Percentiles rank a stretch among this genome's conserved stretches.
Evolutionary conservation across 2,329 filamentous ascomycete species (phyloP).

Genomic region (Talaromyces atroroseus): DNA sequence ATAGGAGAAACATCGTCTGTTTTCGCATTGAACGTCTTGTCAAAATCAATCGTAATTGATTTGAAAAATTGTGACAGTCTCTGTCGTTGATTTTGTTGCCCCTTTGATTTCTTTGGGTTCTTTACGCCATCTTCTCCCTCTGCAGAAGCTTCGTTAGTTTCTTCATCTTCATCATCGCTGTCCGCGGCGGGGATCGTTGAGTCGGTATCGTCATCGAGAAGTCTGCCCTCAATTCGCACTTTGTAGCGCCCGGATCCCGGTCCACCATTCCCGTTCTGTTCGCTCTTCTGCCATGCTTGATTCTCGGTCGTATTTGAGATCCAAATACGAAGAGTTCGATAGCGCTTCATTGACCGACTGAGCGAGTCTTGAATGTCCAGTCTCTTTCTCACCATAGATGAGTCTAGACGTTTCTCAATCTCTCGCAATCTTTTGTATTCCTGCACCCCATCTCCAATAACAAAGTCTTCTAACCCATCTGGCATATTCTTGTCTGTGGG

Average conservation of each 20-base stretch:
- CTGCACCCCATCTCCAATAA: constrained; percentile 74
- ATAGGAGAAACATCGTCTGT: constrained; percentile 48
- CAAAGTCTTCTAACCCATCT: constrained; percentile 76
- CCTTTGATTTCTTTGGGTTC: constrained; percentile 24
- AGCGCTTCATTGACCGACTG: constrained; percentile 68
- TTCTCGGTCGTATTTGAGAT: constrained; percentile 91
- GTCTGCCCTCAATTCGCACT: constrained; percentile 83
- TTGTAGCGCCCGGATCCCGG: constrained; percentile 54
- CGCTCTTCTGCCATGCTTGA: constrained; percentile 87
- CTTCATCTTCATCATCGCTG: constrained; percentile 41
- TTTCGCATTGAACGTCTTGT: constrained; percentile 36
- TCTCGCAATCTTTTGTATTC: constrained; percentile 81
- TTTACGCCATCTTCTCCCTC: constrained; percentile 56
- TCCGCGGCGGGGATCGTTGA: constrained; percentile 47
- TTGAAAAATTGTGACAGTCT: constrained; percentile 49
- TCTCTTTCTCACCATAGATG: constrained; percentile 88
- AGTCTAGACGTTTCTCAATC: constrained; percentile 81
- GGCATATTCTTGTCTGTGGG: constrained; percentile 94
- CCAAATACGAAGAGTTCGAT: constrained; percentile 85
- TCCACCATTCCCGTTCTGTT: constrained; percentile 64
- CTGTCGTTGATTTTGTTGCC: constrained; percentile 27
- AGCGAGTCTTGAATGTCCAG: constrained; percentile 82
- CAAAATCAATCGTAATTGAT: constrained; percentile 48
- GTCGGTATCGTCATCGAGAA: constrained; percentile 66
- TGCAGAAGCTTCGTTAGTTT: constrained; percentile 38